Evolutionary conservation across 1,284 basidiomycete genomes (phyloP).

Genomic region (Pyrrhoderma noxium): DNA sequence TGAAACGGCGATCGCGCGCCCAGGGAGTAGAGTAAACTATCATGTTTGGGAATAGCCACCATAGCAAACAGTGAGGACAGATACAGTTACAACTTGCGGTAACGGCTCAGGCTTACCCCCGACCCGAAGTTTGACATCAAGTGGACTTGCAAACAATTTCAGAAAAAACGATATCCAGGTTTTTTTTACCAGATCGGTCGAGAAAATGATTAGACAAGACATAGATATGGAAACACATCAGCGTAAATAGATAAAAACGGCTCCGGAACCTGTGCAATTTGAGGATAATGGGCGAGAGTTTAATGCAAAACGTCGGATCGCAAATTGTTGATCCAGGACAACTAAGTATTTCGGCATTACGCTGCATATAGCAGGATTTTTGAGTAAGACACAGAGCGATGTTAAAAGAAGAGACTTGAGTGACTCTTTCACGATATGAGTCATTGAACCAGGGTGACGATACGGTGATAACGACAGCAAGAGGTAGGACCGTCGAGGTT

Average conservation of each 20-base stretch:
- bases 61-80: conserved; percentile 2
- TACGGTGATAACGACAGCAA: no score
- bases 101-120: conserved; percentile 11
- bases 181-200: conserved; percentile 4
- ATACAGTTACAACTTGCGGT: conserved; percentile 8
- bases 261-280: neutral
- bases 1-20: conserved; percentile 13
- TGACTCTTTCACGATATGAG: no score
- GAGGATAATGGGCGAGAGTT: neutral
- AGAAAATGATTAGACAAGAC: conserved; percentile 4
- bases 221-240: neutral
- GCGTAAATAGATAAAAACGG: neutral
- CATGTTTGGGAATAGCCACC: conserved; percentile 16
- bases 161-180: conserved; percentile 5
- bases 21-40: conserved; percentile 14
- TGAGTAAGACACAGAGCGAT: no score
- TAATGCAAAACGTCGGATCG: no score
- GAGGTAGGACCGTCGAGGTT: no score
- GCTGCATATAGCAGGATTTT: no score
- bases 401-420: no score
- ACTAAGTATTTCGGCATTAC: no score
- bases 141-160: conserved; percentile 1
- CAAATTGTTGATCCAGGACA: no score
- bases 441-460: no score
- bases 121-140: conserved; percentile 9